Evolutionary conservation across 148 eudicot genomes (phyloP).

Genomic region (Camellia lanceoleosa): DNA sequence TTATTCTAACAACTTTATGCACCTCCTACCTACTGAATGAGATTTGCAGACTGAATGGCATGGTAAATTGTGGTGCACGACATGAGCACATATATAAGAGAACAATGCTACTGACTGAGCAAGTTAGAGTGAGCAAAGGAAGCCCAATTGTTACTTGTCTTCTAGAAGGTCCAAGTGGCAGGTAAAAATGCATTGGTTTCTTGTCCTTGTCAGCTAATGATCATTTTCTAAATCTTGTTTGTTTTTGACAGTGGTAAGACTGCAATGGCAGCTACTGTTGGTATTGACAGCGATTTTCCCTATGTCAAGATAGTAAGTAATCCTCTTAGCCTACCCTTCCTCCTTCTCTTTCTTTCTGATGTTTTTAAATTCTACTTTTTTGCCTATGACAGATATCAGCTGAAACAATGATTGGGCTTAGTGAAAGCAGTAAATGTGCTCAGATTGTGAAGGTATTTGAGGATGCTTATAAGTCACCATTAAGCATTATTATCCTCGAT

Average conservation of each 20-base stretch:
- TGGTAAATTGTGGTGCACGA: constrained; percentile 80
- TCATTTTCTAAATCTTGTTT: background rate
- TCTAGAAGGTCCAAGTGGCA: constrained; percentile 94
- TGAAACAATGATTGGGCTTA: constrained; percentile 91
- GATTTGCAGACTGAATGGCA: constrained; percentile 73
- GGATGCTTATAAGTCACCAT: constrained; percentile 90
- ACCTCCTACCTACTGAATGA: background rate
- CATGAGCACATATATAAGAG: constrained; percentile 86
- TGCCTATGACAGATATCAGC: constrained; percentile 61
- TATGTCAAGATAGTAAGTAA: constrained; percentile 89
- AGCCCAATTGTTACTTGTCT: constrained; percentile 93
- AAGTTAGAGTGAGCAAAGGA: constrained; percentile 91
- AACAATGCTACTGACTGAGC: constrained; percentile 82
- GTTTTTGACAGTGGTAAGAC: constrained; percentile 1
- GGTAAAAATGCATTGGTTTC: constrained; percentile 33
- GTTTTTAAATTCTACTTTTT: background rate
- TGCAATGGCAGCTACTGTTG: constrained; percentile 74
- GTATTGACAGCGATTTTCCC: constrained; percentile 93
- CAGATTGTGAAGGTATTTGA: constrained; percentile 93
- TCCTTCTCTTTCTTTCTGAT: constrained; percentile 4
- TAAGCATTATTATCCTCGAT: constrained; percentile 84
- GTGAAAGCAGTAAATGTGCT: constrained; percentile 87
- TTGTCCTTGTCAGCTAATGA: background rate
- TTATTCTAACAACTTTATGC: background rate
- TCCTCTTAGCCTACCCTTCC: background rate